phyloP scores from a whole-genome alignment of 129 eudicot genomes.

The Helianthus annuus region DNA sequence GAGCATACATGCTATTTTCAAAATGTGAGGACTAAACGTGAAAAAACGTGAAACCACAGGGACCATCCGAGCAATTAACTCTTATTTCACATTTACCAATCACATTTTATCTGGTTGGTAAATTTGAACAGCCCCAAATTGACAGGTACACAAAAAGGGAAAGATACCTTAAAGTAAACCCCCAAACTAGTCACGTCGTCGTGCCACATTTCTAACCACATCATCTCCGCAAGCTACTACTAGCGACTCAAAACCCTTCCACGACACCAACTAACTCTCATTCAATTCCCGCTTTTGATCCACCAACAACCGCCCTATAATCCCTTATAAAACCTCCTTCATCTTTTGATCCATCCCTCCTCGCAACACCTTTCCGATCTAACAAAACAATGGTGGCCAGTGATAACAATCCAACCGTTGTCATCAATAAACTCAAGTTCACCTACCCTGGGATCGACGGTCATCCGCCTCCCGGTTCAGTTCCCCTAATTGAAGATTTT shows the following conservation, averaged over 20 bases:
- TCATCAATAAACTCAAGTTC: slow-evolving; percentile 74
- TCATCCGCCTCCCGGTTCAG: slow-evolving; percentile 95
- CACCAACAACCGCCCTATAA: slow-evolving; percentile 14
- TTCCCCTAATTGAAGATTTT: slow-evolving; percentile 82
- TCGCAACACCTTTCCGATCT: background rate
- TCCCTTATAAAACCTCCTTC: slow-evolving; percentile 28
- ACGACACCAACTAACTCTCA: slow-evolving; percentile 23
- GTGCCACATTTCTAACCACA: no score
- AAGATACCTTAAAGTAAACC: no score
- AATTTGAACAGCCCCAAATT: no score
- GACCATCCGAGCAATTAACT: no score
- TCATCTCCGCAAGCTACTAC: no score
- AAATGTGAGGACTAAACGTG: no score
- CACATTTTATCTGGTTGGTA: no score
- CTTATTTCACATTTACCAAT: no score
- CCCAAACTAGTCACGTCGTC: no score
- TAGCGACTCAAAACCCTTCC: slow-evolving; percentile 34
- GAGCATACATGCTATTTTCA: no score
- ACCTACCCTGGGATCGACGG: slow-evolving; percentile 99
- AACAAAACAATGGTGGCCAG: slow-evolving; percentile 31
- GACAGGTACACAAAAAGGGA: no score
- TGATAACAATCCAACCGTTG: slow-evolving; percentile 50
- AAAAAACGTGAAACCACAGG: no score
- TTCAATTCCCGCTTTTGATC: slow-evolving; percentile 15
- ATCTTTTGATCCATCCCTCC: slow-evolving; percentile 11